Percentiles rank a stretch among this genome's conserved stretches.
These are phyloP conservation scores for Venustampulla echinocandica DNA, from an alignment of 495 filamentous ascomycete species.

Conservation along the genomic window DNA sequence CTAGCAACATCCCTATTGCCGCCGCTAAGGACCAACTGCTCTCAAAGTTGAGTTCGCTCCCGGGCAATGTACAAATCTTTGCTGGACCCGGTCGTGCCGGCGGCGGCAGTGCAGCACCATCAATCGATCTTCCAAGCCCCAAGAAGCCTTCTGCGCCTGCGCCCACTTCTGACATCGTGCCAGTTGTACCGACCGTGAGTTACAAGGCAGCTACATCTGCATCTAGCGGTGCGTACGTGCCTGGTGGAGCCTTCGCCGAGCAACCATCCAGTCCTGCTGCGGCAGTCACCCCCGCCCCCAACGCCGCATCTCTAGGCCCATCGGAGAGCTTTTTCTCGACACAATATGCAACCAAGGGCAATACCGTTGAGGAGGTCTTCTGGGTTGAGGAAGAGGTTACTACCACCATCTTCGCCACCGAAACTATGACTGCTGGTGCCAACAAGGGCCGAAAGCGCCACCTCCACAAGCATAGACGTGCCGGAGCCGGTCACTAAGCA, in stretches of 20 bases:
- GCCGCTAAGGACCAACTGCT: constrained; percentile 32
- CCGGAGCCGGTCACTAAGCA: no score
- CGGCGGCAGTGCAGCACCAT: constrained; percentile 4
- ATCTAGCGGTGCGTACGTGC: constrained; percentile 12
- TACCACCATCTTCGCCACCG: constrained; percentile 14
- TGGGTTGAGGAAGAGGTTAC: constrained; percentile 28
- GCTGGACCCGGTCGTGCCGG: constrained; percentile 44
- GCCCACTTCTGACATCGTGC: no score
- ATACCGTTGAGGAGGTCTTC: constrained; percentile 25
- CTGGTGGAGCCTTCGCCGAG: constrained; percentile 17
- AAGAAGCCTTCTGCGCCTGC: constrained; percentile 1
- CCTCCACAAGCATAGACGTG: constrained; percentile 14
- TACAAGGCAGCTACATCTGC: constrained; percentile 15
- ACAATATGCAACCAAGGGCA: constrained; percentile 25
- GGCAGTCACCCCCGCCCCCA: not conserved
- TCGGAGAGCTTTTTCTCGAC: constrained; percentile 17
- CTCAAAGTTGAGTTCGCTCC: constrained; percentile 36
- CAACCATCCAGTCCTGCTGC: not conserved
- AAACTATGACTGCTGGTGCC: constrained; percentile 5
- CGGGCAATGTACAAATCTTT: constrained; percentile 43
- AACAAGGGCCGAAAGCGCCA: constrained; percentile 11
- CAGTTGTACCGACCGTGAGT: constrained; percentile 5
- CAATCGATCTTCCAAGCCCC: not conserved
- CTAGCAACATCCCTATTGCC: constrained; percentile 30
- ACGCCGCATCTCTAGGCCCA: not conserved